phyloP scores from a whole-genome alignment of 2,329 filamentous ascomycete species.

The Colletotrichum lupini region DNA sequence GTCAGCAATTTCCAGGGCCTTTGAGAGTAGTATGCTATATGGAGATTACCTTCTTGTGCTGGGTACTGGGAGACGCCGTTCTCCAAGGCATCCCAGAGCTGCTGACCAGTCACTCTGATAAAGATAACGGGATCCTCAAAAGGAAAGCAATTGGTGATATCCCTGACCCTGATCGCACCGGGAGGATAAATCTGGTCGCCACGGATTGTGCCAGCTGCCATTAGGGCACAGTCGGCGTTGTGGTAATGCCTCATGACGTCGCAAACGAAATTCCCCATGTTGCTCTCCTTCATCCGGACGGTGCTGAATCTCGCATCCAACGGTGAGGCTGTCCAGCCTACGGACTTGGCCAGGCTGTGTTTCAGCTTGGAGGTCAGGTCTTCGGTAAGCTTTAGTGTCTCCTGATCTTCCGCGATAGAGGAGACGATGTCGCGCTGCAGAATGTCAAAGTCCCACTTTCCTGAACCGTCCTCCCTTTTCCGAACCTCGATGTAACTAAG shows the following conservation, averaged over 20 bases:
- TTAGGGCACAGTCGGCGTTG: conserved; percentile 81
- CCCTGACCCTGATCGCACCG: conserved; percentile 80
- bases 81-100: conserved; percentile 83
- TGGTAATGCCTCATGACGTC: conserved; percentile 92
- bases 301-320: conserved; percentile 90
- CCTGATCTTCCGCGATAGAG: conserved; percentile 71
- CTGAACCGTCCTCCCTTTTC: conserved; percentile 57
- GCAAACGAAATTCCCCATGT: conserved; percentile 90
- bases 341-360: conserved; percentile 81
- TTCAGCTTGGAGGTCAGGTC: conserved; percentile 79
- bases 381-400: conserved; percentile 71
- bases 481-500: conserved; percentile 87
- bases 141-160: conserved; percentile 90
- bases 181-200: conserved; percentile 91
- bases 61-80: conserved; percentile 86
- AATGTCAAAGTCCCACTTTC: conserved; percentile 84
- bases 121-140: conserved; percentile 92
- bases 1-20: neutral
- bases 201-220: conserved; percentile 87
- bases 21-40: neutral
- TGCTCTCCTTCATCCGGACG: conserved; percentile 81
- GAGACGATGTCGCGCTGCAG: conserved; percentile 78
- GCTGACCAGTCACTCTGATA: conserved; percentile 76
- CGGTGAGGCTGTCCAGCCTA: conserved; percentile 85
- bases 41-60: conserved; percentile 74